A percentile compares a stretch with the other conserved stretches of the same genome.
Conservation (phyloP, 345 rosid genomes). For the Balakata baccata region DNA sequence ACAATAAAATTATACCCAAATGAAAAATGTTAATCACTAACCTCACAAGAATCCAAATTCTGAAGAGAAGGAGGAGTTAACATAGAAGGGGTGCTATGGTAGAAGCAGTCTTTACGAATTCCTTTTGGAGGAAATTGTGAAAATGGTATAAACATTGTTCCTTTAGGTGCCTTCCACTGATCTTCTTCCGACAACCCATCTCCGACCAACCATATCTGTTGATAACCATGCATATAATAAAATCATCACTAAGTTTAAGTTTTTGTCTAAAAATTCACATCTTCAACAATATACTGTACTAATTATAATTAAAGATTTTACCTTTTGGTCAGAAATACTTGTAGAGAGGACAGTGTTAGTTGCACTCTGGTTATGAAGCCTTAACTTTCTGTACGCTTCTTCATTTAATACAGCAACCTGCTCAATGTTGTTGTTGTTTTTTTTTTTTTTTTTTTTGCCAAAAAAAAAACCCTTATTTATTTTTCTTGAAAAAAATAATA, state of each 20-base stretch:
- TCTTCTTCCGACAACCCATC: conserved; percentile 48
- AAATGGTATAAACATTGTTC: conserved; percentile 49
- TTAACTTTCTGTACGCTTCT: conserved; percentile 39
- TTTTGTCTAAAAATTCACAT: neutral
- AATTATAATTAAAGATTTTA: neutral
- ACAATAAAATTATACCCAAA: too few relatives aligned
- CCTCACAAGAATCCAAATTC: conserved; percentile 67
- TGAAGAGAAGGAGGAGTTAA: conserved; percentile 42
- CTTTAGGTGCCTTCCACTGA: conserved; percentile 45
- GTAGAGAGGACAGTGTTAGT: conserved; percentile 34
- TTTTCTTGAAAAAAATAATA: too few relatives aligned
- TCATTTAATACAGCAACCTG: conserved; percentile 39
- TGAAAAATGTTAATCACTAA: conserved; percentile 18
- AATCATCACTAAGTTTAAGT: neutral
- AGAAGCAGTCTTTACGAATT: conserved; percentile 51
- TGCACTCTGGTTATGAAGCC: neutral
- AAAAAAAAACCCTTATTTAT: too few relatives aligned
- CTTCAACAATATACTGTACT: neutral
- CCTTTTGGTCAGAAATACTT: conserved; percentile 25
- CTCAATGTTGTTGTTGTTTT: too few relatives aligned
- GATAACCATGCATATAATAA: neutral
- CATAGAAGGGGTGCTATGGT: conserved; percentile 57
- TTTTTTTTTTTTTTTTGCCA: too few relatives aligned
- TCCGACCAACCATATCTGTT: conserved; percentile 63
- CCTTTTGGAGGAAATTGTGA: conserved; percentile 51